A percentile compares a stretch with the other conserved stretches of the same genome.
phyloP scores from a whole-genome alignment of 176 grass and related monocot genomes.

The Carex parvula region DNA sequence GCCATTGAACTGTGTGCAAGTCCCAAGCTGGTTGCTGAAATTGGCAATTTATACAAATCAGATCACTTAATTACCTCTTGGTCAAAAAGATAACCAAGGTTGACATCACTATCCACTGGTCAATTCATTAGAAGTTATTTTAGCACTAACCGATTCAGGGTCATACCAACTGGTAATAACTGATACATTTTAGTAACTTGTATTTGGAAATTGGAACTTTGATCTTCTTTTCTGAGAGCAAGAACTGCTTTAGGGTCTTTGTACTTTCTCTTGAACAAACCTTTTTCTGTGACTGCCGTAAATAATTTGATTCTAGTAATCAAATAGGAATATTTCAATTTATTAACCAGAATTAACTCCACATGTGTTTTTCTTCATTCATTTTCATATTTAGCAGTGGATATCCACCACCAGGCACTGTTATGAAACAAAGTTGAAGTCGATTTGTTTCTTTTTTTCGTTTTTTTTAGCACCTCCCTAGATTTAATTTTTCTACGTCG shows the following conservation, averaged over 20 bases:
- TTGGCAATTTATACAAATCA: not conserved
- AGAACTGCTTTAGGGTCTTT: not conserved
- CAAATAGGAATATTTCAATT: not conserved
- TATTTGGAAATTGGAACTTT: not conserved
- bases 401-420: not conserved
- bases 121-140: not conserved
- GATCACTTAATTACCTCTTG: not conserved
- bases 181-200: not conserved
- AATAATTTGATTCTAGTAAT: not conserved
- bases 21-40: not conserved
- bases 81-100: not conserved
- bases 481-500: not conserved
- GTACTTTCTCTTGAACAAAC: not conserved
- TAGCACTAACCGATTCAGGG: not conserved
- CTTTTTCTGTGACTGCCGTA: not conserved
- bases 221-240: not conserved
- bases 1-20: not conserved
- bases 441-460: not conserved
- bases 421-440: not conserved
- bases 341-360: not conserved
- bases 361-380: not conserved
- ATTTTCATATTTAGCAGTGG: not conserved
- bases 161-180: not conserved
- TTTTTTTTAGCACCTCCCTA: not conserved
- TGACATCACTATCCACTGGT: not conserved